Evolutionary conservation across 1,284 basidiomycete species (phyloP), one percentile per base, ranked within the genome.

Genomic region (Boletellus deceptivus): DNA sequence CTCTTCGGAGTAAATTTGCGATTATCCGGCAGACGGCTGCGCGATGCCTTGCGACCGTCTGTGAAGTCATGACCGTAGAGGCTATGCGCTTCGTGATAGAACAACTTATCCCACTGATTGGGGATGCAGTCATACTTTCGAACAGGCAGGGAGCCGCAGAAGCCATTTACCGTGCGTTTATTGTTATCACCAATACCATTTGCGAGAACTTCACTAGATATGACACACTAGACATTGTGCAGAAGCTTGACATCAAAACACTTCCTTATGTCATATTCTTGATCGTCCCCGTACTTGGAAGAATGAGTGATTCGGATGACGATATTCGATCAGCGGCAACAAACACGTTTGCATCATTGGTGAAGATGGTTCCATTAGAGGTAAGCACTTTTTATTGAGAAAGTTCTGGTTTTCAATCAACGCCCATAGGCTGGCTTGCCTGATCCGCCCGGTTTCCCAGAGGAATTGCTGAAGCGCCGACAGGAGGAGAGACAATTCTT

Each of bases 321-420:
- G 86, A 91, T 55, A 88, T 97, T 43, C 87, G 97, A 18, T 83
- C 96, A 35, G 85, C 93, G 6, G 89, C 97, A 0, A 98, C 97
- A 8, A 94, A 94, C 64, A 97, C 95, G 0, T 99, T 99, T 67
- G 97, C 97, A 0, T 90, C 93, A 3, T 75, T 99, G n/a, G 91
- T 99, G 60, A 98, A 99, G 76, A 96, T 99, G 89, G 93, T 99
- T 6, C 97, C 97, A 4, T 79, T 99, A 1, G 97, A 99, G 79
- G 91, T 92, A 53, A 57, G 76, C 55, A 13, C 25, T 60, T 16
- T 9, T 33, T 33, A 25, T 25, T 10, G 22, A 45, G 4, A 36
- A 34, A 16, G 18, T 17, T 13, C 24, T 8, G 6, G 13, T 44
- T 47, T 43, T 41, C 3, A 43, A 48, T 45, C 3, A 20, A 18